Base-by-base conservation (phyloP, 1,284 basidiomycete genomes). In the Fomitopsis pinicola region DNA sequence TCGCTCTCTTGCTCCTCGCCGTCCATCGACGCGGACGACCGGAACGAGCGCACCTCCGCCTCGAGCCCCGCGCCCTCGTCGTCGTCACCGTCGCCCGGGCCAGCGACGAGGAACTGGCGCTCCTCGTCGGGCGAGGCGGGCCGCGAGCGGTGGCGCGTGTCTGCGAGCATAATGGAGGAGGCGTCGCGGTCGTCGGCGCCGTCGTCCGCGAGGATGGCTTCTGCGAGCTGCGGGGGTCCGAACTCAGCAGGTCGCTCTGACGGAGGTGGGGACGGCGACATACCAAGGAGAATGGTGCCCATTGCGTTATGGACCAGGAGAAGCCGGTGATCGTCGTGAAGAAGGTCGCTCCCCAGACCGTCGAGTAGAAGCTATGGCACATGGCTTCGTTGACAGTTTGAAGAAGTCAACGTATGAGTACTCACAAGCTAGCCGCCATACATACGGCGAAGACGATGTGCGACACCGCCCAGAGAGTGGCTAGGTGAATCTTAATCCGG, bases 271-370 rank as follows among this genome's bases (percentile, higher is more conserved):
- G 63, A 55, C 54, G 62, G 33, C 30, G 5, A 77, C 85, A 62
- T 66, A 91, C 89, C 69, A 92, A 72, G 1, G 89, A 83, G 72
- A 90, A 92, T 3, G 90, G 90, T 9, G 83, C 90, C 92, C 92
- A 94, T 72, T 87, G 85, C 0, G 87, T 84, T 59, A 94, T 81
- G 1, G 90, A 89, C 88, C 88, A 93, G 10, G 89, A 85, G 65
- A 93, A 86, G 0, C 92, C 92, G 4, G 85, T 83, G 14, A 88
- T 64, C 9, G 86, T 82, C 42, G 93, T 81, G 53, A 94, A 78
- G 28, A 85, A 65, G 0, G 86, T 89, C 22, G 89, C 86, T 0
- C 86, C 85, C 22, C 71, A 68, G 2, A 91, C 85, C n/a, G 79
- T 82, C 17, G 80, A 78, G 2, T 84, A 85, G 66, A 91, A 81